Percentiles rank a stretch among this genome's conserved stretches.
Evolutionary conservation across 1,284 basidiomycete species (phyloP).

Genomic region (Farysia itapuensis): DNA sequence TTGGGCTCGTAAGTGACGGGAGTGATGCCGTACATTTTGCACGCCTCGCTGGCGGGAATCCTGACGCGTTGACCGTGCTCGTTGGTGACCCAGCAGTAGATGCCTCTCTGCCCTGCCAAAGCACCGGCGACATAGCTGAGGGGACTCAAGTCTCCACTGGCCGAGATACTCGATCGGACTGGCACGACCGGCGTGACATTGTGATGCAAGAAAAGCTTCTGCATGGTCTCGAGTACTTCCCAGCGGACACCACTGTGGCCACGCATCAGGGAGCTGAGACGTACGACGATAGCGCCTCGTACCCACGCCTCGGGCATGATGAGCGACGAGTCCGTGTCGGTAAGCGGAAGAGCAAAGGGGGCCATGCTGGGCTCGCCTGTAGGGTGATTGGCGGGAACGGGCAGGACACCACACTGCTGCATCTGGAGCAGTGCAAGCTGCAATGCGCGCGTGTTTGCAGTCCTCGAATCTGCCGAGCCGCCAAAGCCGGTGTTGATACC

Average conservation of each 20-base stretch:
- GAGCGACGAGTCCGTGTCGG: constrained; percentile 28
- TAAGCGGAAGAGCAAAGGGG: constrained; percentile 32
- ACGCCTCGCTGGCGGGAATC: constrained; percentile 29
- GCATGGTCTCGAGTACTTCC: constrained; percentile 78
- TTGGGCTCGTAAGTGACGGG: constrained; percentile 76
- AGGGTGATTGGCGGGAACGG: constrained; percentile 37
- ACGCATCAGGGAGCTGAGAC: constrained; percentile 72
- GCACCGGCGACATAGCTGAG: constrained; percentile 69
- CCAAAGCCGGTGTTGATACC: constrained; percentile 53
- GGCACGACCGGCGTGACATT: constrained; percentile 80
- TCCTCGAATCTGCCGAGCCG: constrained; percentile 49
- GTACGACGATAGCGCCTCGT: constrained; percentile 80
- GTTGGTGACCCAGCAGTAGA: constrained; percentile 37
- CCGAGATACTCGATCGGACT: constrained; percentile 78
- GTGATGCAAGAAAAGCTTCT: constrained; percentile 68
- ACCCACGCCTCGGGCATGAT: constrained; percentile 77
- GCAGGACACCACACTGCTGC: constrained; percentile 51
- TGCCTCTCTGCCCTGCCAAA: constrained; percentile 41
- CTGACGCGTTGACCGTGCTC: constrained; percentile 23
- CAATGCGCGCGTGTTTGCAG: constrained; percentile 42
- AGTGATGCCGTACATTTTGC: constrained; percentile 66
- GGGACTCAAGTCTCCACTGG: constrained; percentile 67
- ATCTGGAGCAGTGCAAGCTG: constrained; percentile 52
- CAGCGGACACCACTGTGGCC: constrained; percentile 83
- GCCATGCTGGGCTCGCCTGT: constrained; percentile 37